Base-by-base conservation (phyloP, 2,329 filamentous ascomycete species). In the Aspergillus cejpii region DNA sequence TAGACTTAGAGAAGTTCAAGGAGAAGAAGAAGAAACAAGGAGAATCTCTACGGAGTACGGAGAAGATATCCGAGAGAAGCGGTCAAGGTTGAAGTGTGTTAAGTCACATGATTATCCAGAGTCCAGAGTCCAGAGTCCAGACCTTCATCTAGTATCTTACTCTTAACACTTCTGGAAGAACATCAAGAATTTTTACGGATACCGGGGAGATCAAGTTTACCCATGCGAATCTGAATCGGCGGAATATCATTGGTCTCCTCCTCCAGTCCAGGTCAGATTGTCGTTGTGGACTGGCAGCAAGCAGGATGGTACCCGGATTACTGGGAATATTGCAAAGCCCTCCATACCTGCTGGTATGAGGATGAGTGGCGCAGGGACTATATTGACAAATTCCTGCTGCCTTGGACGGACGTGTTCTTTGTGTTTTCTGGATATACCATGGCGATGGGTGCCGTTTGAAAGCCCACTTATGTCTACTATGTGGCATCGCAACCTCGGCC, bases 291-390 rank as follows among this genome's bases (percentile, higher is more conserved):
- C 40, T 65, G 60, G 61, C 43, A 44, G 3, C 60, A 64, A 41
- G 46, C 55, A n/a, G 63, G 60, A 2, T 66, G 60, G 60, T 63
- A 64, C 41, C 62, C 59, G 0, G 58, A 61, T 17, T 65, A 64
- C 19, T 64, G 57, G 62, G 62, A 64, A 36, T 65, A 61, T 37
- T 65, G 58, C 33, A 66, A 64, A 39, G 50, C 60, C 3, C 34
- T 50, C 5, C 64, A 58, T 43, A 62, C 60, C 20, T 47, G 42
- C 26, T 47, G 28, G 41, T 52, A 52, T 24, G 38, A 46, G 23
- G 41, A 42, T 39, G 45, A 51, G 24, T 53, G 45, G 51, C 51
- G 48, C 11, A 34, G 3, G 7, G 45, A 45, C 1, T 50, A 15
- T 5, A 48, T 54, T 20, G 47, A 49, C 12, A 28, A 37, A 2